A percentile compares a stretch with the other conserved stretches of the same genome.
Conservation (phyloP, 768 basidiomycete species). For the Pleurotus platypus region DNA sequence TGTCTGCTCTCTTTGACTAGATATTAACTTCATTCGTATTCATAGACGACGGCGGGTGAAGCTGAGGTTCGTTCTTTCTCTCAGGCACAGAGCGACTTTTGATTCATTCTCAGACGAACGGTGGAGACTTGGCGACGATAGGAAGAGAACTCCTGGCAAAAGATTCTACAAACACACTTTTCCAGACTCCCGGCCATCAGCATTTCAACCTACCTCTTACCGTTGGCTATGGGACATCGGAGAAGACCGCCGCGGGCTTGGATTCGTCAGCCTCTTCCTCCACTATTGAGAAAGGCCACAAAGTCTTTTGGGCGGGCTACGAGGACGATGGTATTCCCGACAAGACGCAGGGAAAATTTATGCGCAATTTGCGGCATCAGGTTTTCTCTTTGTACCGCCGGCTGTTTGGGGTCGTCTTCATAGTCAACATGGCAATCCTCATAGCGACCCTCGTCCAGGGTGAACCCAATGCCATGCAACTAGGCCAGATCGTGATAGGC, state of each 20-base stretch:
- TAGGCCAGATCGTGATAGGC: constrained; percentile 34
- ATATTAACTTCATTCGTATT: too few relatives aligned
- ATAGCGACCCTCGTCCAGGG: constrained; percentile 32
- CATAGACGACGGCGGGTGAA: too few relatives aligned
- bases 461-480: constrained; percentile 30
- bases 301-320: constrained; percentile 50
- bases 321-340: constrained; percentile 44
- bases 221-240: constrained; percentile 1
- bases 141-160: not conserved
- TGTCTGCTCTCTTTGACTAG: too few relatives aligned
- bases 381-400: constrained; percentile 45
- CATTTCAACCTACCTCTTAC: not conserved
- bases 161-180: not conserved
- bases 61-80: not conserved
- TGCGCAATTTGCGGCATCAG: constrained; percentile 53
- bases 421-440: constrained; percentile 45
- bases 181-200: not conserved
- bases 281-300: constrained; percentile 24
- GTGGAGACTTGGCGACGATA: too few relatives aligned
- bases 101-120: not conserved
- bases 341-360: constrained; percentile 41
- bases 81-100: not conserved
- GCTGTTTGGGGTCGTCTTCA: constrained; percentile 51
- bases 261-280: constrained; percentile 9
- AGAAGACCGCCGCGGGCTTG: constrained; percentile 27